Conservation (phyloP, 768 basidiomycete genomes). For the Russula ochroleuca region DNA sequence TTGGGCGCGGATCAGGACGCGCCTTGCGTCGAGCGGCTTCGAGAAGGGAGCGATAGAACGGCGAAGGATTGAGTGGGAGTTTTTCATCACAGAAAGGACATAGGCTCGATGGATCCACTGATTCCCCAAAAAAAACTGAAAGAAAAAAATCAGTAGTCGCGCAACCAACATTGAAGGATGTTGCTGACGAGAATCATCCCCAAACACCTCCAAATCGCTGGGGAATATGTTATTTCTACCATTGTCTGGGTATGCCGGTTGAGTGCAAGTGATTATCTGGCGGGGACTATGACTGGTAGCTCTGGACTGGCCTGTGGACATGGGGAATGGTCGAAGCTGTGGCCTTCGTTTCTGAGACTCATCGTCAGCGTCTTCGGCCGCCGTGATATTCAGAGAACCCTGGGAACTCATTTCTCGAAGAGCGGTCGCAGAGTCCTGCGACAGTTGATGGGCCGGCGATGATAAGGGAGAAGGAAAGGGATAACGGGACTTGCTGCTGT, state of each 20-base stretch:
- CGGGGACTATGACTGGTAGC: neutral
- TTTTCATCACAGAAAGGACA: slow-evolving; percentile 80
- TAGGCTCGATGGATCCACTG: slow-evolving; percentile 58
- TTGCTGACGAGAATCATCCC: slow-evolving; percentile 26
- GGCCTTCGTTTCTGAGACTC: slow-evolving; percentile 5
- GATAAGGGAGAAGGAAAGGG: slow-evolving; percentile 24
- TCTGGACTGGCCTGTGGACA: slow-evolving; percentile 9
- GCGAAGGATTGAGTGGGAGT: slow-evolving; percentile 60
- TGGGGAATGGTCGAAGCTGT: slow-evolving; percentile 25
- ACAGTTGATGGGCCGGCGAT: slow-evolving; percentile 14
- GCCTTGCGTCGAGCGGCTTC: slow-evolving; percentile 51
- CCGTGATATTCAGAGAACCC: neutral
- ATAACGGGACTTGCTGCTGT: slow-evolving; percentile 16
- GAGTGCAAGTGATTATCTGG: neutral
- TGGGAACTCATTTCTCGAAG: slow-evolving; percentile 7
- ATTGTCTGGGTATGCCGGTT: neutral
- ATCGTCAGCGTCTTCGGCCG: slow-evolving; percentile 14
- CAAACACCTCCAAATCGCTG: slow-evolving; percentile 5
- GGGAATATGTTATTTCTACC: neutral
- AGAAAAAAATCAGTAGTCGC: neutral
- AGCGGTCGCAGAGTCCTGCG: neutral
- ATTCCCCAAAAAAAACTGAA: slow-evolving; percentile 49
- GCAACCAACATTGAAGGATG: neutral
- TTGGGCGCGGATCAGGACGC: slow-evolving; percentile 54
- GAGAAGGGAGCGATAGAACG: slow-evolving; percentile 53